phyloP scores from a whole-genome alignment of 1,139 yeast species.

The Pichia sp. region DNA sequence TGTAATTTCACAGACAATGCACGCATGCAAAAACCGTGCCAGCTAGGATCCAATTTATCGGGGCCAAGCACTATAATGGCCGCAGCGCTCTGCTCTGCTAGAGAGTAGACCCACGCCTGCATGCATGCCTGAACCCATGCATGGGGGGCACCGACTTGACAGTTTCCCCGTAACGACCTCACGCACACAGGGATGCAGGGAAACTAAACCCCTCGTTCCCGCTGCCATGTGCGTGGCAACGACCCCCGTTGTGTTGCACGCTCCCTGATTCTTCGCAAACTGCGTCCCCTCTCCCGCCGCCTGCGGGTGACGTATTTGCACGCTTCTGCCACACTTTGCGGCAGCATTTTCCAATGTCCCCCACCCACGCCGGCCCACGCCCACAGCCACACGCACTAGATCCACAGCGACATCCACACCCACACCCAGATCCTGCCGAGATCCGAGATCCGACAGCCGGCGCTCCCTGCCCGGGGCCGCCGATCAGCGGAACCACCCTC shows the following conservation, averaged over 20 bases:
- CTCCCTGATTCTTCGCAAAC: background rate
- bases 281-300: background rate
- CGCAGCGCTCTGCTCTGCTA: background rate
- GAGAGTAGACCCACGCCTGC: background rate
- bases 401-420: too few species aligned
- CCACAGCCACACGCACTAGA: too few species aligned
- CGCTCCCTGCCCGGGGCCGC: too few species aligned
- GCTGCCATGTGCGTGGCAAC: background rate
- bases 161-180: background rate
- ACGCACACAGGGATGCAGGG: background rate
- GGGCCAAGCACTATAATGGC: background rate
- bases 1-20: background rate
- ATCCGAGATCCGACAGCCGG: too few species aligned
- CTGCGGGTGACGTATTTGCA: background rate
- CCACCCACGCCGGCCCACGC: too few species aligned
- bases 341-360: too few species aligned
- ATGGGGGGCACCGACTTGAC: background rate
- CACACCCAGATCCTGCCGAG: too few species aligned
- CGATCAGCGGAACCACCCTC: too few species aligned
- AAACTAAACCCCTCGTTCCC: background rate
- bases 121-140: background rate
- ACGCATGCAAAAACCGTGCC: background rate
- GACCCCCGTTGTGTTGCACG: too few species aligned
- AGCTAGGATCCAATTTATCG: background rate
- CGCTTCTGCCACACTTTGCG: background rate